These are phyloP conservation scores for Colletotrichum sp. DNA, from an alignment of 2,329 filamentous ascomycete genomes.

Conservation along the genomic window DNA sequence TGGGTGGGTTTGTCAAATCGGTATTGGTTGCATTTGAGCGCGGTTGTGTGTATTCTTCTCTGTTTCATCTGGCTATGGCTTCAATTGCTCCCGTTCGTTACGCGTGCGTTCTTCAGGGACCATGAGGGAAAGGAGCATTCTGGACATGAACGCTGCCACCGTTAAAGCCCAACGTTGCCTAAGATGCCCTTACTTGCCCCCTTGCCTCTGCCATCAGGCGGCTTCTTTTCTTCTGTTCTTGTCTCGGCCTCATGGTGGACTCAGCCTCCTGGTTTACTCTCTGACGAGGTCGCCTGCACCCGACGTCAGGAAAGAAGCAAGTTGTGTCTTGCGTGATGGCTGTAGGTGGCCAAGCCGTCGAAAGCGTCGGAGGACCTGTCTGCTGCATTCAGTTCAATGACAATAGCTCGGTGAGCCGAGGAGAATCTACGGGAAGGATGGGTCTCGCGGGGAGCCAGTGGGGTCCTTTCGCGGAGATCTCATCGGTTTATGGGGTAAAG, in stretches of 20 bases:
- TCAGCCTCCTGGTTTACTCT: not conserved
- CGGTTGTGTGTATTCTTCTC: not conserved
- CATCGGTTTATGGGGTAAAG: not conserved
- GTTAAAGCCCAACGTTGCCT: not conserved
- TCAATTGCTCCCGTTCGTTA: not conserved
- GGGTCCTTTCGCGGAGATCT: not conserved
- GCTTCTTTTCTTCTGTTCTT: not conserved
- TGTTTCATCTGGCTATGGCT: not conserved
- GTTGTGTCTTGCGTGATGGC: not conserved
- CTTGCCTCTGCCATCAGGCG: not conserved
- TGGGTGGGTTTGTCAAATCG: not conserved
- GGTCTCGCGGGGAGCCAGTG: conserved; percentile 7
- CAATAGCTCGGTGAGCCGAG: not conserved
- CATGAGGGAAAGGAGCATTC: not conserved
- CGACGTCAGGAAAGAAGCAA: not conserved
- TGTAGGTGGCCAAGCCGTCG: not conserved
- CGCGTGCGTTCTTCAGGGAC: not conserved
- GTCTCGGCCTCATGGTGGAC: not conserved
- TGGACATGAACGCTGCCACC: not conserved
- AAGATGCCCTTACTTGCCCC: not conserved
- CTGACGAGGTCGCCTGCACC: not conserved
- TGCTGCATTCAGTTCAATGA: not conserved
- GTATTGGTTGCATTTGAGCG: not conserved
- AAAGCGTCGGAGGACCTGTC: not conserved
- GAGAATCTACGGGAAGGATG: not conserved